Conservation (phyloP, 805 yeast genomes). For the Clavispora asparagi region DNA sequence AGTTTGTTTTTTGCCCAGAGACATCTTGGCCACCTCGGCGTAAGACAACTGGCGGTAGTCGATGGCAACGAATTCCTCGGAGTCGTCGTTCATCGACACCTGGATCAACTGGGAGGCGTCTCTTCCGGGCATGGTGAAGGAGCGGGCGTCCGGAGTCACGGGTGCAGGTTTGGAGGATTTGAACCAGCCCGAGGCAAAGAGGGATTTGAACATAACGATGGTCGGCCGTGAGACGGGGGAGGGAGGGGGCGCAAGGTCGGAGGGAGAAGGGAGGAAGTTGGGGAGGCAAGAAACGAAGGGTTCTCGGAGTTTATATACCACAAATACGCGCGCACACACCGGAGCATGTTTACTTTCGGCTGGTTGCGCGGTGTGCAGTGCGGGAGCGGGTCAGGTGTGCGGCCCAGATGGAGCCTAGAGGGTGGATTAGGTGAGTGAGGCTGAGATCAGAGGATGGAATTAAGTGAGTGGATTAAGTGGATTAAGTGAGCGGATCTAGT, state of each 20-base stretch:
- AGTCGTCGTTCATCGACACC: constrained; percentile 30
- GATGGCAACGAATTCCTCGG: constrained; percentile 33
- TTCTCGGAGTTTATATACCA: background rate
- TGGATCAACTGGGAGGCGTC: constrained; percentile 23
- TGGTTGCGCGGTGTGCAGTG: too few species aligned
- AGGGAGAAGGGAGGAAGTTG: background rate
- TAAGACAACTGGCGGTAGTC: constrained; percentile 32
- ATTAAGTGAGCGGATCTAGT: too few species aligned
- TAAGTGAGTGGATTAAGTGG: too few species aligned
- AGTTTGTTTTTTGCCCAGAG: constrained; percentile 19
- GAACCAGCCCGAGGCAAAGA: constrained; percentile 11
- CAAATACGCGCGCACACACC: too few species aligned
- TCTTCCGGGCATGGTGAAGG: constrained; percentile 26
- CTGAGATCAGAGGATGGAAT: too few species aligned
- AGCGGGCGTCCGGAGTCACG: constrained; percentile 18
- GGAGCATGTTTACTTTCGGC: too few species aligned
- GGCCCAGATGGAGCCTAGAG: too few species aligned
- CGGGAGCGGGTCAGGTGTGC: too few species aligned
- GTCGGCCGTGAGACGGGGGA: background rate
- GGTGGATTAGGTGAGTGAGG: too few species aligned
- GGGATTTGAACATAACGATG: constrained; percentile 7
- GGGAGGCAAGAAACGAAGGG: background rate
- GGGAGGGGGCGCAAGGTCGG: too few species aligned
- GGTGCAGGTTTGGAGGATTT: constrained; percentile 3
- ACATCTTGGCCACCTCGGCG: constrained; percentile 39